Percentiles rank a stretch among this genome's conserved stretches.
Conservation (phyloP, 1,284 basidiomycete genomes). For the Trichosporon inkin region DNA sequence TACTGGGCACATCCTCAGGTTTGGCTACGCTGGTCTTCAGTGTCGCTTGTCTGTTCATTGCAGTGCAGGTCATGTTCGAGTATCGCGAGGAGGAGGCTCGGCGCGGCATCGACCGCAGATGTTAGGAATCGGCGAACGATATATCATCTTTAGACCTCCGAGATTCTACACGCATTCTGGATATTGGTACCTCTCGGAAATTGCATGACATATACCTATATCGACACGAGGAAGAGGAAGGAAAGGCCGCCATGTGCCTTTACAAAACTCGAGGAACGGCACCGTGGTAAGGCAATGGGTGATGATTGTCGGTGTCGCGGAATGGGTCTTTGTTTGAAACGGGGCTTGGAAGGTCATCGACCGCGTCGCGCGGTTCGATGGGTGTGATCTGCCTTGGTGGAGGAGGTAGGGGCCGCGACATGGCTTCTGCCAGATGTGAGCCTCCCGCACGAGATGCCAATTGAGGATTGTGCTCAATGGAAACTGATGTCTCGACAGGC, state of each 20-base stretch:
- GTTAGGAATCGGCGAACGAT: conserved; percentile 20
- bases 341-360: neutral
- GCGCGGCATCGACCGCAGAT: conserved; percentile 44
- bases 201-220: neutral
- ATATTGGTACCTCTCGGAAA: neutral
- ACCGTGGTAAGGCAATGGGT: neutral
- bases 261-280: neutral
- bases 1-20: conserved; percentile 59
- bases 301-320: neutral
- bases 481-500: neutral
- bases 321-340: neutral
- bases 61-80: conserved; percentile 90
- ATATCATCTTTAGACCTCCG: neutral
- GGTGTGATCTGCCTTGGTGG: neutral
- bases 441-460: neutral
- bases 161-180: neutral
- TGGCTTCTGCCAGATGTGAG: neutral
- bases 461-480: too few relatives aligned
- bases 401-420: neutral
- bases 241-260: neutral
- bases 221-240: neutral
- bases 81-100: conserved; percentile 59
- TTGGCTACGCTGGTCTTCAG: conserved; percentile 63
- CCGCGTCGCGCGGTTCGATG: neutral
- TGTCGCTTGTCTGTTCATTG: conserved; percentile 69